Evolutionary conservation across 805 yeast species (phyloP), one percentile per base, ranked within the genome.

Genomic region (Yarrowia porcina): DNA sequence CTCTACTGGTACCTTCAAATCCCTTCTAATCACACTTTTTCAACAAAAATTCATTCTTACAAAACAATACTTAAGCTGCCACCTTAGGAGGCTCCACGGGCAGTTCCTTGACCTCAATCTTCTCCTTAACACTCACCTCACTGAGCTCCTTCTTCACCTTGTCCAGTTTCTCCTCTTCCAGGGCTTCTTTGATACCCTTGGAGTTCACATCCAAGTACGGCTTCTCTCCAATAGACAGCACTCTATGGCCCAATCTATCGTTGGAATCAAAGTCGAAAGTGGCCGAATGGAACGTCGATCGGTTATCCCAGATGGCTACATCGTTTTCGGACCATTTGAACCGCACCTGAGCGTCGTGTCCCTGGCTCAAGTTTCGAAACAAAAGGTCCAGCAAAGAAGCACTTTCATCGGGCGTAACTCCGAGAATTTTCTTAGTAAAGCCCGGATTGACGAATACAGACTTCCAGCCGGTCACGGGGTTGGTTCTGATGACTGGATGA

Each of bases 331-430:
- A 80, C 83, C 84, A 81, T 49, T 70, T 74, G 5, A 82, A 83
- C 65, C 85, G 76, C 65, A 79, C 75, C 64, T 82, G 84, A 66
- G 82, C 73, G 68, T 81, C 84, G 9, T 83, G 70, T 10, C 66
- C 54, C 60, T 63, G 72, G 66, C 84, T 76, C 71, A 87, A 72
- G 68, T 79, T 80, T 47, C 79, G 67, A 64, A 68, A 79, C 68
- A 87, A 74, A 69, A 86, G 81, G 47, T 80, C 74, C 68, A 87
- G 75, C 62, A 88, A 73, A 30, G 74, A 76, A 63, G 82, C 84
- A 27, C 86, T 81, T 73, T 87, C 92, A 69, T 86, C 89, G 47
- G 80, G 79, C 74, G 87, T 87, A 73, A 87, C 75, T 52, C 87
- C 90, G 20, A 83, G 80, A 65, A 87, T 85, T 67, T 81, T 78